Base-by-base conservation (phyloP, 2,329 filamentous ascomycete species). In the Botryotinia calthae region DNA sequence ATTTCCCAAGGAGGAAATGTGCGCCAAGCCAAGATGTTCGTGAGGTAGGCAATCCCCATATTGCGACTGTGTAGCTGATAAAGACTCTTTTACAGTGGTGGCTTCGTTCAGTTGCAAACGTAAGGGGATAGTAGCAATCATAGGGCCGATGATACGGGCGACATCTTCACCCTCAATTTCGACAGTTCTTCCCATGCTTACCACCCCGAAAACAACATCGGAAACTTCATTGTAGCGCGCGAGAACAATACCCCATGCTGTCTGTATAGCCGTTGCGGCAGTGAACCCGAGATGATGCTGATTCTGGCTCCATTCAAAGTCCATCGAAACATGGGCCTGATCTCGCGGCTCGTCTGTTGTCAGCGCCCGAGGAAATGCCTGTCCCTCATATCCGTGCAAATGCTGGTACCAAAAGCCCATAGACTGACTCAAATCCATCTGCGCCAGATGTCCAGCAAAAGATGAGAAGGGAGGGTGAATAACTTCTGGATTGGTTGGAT, bases 151-250 rank as follows among this genome's bases (percentile, higher is more conserved):
- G 16, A 56, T 56, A 9, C 51, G 51, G n/a, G 14, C 51, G 7
- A 56, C 51, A 56, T 56, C n/a, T 56, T 56, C 51, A 28, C 51
- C n/a, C n/a, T 7, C n/a, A 56, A 56, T 56, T 31, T 12, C 2
- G n/a, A 81, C 80, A 1, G 81, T 82, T 42, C 83, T 82, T n/a
- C 84, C 84, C 6, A 81, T 83, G 20, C 84, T 77, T 0, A 82
- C 84, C 75, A 82, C 81, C 7, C 83, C 83, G 71, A 84, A 84
- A 20, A 83, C 76, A 46, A 84, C 80, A 72, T 84, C 83, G 9
- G 80, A 72, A 31, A 79, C 77, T 5, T 79, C 80, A 62, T 82
- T 80, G 70, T 83, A 84, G 8, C 81, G 74, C 2, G 81, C 80
- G 0, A 82, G 78, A 1, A 83, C 78, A 20, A 84, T 73, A 8